Evolutionary conservation across 164 flowering plant genomes (phyloP).

Genomic region (Annona squamosa): DNA sequence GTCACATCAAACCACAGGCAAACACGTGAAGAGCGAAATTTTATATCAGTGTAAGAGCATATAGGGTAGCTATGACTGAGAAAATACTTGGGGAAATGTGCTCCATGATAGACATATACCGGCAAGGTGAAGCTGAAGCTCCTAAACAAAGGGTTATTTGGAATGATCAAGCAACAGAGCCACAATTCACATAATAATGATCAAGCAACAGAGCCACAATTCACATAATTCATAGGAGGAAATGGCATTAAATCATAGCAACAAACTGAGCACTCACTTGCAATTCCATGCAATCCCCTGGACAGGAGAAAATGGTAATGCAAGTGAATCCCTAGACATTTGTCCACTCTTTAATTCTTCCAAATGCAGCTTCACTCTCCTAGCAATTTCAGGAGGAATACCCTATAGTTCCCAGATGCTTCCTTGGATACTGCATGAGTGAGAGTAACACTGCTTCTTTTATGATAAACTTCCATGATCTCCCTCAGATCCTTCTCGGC

Average conservation of each 20-base stretch:
- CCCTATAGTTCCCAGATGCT: slow-evolving; percentile 74
- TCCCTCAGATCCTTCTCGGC: slow-evolving; percentile 71
- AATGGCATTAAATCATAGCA: not conserved
- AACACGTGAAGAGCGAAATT: no score
- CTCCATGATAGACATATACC: no score
- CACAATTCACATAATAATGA: not conserved
- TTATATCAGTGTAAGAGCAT: no score
- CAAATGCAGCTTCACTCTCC: slow-evolving; percentile 27
- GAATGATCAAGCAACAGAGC: no score
- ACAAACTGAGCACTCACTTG: not conserved
- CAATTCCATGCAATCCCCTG: not conserved
- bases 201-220: not conserved
- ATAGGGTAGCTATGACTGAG: no score
- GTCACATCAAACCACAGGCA: no score
- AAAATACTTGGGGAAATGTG: no score
- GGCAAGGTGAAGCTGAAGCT: no score
- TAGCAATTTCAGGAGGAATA: slow-evolving; percentile 58
- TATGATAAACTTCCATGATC: slow-evolving; percentile 63
- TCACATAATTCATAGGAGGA: not conserved
- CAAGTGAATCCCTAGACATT: not conserved
- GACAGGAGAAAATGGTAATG: not conserved
- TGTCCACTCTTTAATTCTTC: slow-evolving; percentile 1
- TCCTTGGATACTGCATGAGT: slow-evolving; percentile 57
- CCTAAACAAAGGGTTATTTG: no score
- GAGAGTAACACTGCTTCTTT: slow-evolving; percentile 58